Evolutionary conservation across 805 yeast genomes (phyloP), one percentile per base, ranked within the genome.

Genomic region (Myxozyma melibiosi): DNA sequence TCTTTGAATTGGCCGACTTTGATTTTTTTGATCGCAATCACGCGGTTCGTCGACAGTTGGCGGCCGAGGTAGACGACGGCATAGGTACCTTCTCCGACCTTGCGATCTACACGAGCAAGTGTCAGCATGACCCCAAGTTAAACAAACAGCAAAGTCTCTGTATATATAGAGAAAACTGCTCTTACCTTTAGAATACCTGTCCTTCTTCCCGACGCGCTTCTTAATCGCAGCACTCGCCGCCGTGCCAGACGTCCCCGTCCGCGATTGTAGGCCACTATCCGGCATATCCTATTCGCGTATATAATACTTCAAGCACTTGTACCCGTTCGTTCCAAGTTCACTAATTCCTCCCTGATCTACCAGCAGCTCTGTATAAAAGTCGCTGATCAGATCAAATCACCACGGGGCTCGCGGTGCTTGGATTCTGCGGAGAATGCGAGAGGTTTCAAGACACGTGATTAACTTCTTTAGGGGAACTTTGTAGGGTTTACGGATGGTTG

Each of bases 61-160:
- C 39, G 51, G 18, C 68, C 70, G 2, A 66, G 47, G 67, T 85
- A 90, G 4, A 94, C 99, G 54, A 91, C 96, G 45, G 99, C 99
- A 75, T 92, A 94, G 0, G 99, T 94, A 73, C 99, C 99, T 74
- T 94, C 99, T 69, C 99, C 99, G 28, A 94, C 97, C 69, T 90
- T 91, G 64, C 81, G 84, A 55, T 90, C 96, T 66, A 38, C 2
- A 20, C 20, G 35, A 20, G 18, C 35, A 4, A 30, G 4, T 37
- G 40, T 33, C n/a, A 40, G 25, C 5, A 14, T n/a, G 9, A 13
- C 30, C 2, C 1, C n/a, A 8, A 20, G 11, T 13, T 20, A 18
- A 33, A 11, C 14, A 33, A 14, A 33, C 14, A 33, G 14, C 11
- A 33, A 33, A 8, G 33, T 30, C 11, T 11, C 7, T 11, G 11